Evolutionary conservation across 306 rosid species (phyloP).

Genomic region (Prunus persica): DNA sequence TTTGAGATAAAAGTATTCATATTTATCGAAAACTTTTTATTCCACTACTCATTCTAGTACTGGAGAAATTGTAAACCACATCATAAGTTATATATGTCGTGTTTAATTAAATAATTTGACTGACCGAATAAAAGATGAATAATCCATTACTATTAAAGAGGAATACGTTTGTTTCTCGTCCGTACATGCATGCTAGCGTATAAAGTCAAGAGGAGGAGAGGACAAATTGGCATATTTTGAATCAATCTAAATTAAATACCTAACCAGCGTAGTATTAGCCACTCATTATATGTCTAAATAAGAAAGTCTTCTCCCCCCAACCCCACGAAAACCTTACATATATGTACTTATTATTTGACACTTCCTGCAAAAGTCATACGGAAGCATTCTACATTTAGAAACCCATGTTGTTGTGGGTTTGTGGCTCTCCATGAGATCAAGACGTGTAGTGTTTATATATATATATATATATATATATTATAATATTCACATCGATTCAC

Average conservation of each 20-base stretch:
- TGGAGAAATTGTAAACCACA: too few relatives aligned
- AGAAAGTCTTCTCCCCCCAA: conserved; percentile 26
- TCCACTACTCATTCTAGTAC: too few relatives aligned
- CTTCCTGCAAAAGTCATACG: conserved; percentile 30
- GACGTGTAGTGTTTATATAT: neutral
- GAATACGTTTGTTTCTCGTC: neutral
- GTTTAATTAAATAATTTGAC: too few relatives aligned
- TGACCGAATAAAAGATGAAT: too few relatives aligned
- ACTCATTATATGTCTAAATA: conserved; percentile 24
- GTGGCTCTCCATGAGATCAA: neutral
- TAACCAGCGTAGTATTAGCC: conserved; percentile 26
- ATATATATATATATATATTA: neutral
- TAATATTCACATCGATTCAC: neutral
- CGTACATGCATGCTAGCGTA: neutral
- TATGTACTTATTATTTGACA: conserved; percentile 24
- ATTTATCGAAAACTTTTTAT: too few relatives aligned
- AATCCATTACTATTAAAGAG: neutral
- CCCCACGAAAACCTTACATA: conserved; percentile 22
- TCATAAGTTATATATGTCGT: too few relatives aligned
- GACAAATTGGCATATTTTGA: neutral
- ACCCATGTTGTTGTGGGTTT: conserved; percentile 11
- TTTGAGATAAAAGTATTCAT: too few relatives aligned
- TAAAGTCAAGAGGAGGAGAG: neutral
- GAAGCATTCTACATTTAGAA: conserved; percentile 38
- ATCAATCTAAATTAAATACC: conserved; percentile 27